Conservation (phyloP, 352 stramenopile genomes). For the Phytophthora aleatoria region DNA sequence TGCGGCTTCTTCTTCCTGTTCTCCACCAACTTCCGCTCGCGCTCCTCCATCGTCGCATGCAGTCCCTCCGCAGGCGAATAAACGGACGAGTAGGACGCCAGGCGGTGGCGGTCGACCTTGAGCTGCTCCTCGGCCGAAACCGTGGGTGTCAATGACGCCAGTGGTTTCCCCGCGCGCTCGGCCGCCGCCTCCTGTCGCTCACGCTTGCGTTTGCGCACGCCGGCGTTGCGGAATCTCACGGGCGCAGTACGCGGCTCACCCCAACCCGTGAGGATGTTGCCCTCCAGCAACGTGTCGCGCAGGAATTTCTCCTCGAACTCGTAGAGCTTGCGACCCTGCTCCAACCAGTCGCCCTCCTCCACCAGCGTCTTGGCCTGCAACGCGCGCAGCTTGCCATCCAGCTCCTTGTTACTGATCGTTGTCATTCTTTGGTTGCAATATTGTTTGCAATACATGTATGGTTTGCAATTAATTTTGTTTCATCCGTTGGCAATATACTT, state of each 20-base stretch:
- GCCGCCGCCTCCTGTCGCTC: slow-evolving; percentile 50
- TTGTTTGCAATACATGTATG: too few species aligned
- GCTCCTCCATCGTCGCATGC: slow-evolving; percentile 33
- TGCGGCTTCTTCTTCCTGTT: slow-evolving; percentile 32
- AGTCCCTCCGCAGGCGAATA: slow-evolving; percentile 67
- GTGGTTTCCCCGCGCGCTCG: slow-evolving; percentile 20
- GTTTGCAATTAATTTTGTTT: not conserved
- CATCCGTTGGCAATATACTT: not conserved
- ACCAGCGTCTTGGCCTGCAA: slow-evolving; percentile 46
- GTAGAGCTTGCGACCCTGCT: slow-evolving; percentile 74
- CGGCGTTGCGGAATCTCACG: slow-evolving; percentile 72
- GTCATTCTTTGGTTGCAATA: not conserved
- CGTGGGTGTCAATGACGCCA: slow-evolving; percentile 6
- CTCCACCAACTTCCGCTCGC: slow-evolving; percentile 31
- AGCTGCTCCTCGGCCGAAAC: slow-evolving; percentile 57
- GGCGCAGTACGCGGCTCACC: slow-evolving; percentile 65
- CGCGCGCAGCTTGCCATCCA: slow-evolving; percentile 56
- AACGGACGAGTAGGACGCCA: slow-evolving; percentile 74
- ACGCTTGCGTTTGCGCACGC: slow-evolving; percentile 63
- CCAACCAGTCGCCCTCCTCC: slow-evolving; percentile 60
- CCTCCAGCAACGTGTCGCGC: slow-evolving; percentile 66
- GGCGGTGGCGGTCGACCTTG: slow-evolving; percentile 64
- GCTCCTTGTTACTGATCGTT: slow-evolving; percentile 39
- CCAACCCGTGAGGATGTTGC: slow-evolving; percentile 78
- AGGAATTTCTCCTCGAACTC: slow-evolving; percentile 81